Conservation (phyloP, 2,329 filamentous ascomycete species). For the Colletotrichum graminicola region DNA sequence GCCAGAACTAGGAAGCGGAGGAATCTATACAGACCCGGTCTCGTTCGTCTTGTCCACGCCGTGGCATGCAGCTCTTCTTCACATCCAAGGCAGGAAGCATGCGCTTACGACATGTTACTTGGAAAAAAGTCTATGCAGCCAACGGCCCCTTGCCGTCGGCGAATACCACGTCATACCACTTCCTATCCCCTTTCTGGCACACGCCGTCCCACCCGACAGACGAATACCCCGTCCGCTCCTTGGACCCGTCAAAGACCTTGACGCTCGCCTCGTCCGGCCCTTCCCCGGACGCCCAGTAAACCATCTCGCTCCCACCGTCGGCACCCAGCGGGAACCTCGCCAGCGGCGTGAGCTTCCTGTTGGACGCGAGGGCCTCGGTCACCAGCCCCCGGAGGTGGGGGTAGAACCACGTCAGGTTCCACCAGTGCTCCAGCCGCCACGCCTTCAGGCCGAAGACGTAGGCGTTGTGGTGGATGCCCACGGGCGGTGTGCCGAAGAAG, state of each 20-base stretch:
- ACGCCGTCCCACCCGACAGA: conserved; percentile 50
- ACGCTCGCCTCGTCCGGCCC: conserved; percentile 32
- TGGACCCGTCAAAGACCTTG: conserved; percentile 46
- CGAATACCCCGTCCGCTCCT: conserved; percentile 42
- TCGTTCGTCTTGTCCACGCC: not conserved
- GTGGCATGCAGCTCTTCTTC: not conserved
- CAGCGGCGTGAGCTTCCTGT: conserved; percentile 43
- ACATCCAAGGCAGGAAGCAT: not conserved
- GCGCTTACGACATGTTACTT: not conserved
- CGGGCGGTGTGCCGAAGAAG: conserved; percentile 52
- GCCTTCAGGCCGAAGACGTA: conserved; percentile 50
- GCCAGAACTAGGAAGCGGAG: not conserved
- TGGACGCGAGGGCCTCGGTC: conserved; percentile 44
- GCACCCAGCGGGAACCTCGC: conserved; percentile 37
- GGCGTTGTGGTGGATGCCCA: conserved; percentile 55
- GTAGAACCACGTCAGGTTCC: conserved; percentile 54
- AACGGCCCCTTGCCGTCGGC: conserved; percentile 50
- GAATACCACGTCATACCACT: conserved; percentile 53
- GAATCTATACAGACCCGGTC: not conserved
- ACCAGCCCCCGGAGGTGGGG: conserved; percentile 49
- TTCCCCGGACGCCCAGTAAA: conserved; percentile 46
- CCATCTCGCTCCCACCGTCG: conserved; percentile 30
- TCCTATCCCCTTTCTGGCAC: conserved; percentile 48
- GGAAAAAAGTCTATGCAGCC: not conserved
- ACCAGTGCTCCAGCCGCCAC: conserved; percentile 51